These are phyloP conservation scores for Fusarium algeriense DNA, from an alignment of 2,329 filamentous ascomycete species.

Conservation along the genomic window DNA sequence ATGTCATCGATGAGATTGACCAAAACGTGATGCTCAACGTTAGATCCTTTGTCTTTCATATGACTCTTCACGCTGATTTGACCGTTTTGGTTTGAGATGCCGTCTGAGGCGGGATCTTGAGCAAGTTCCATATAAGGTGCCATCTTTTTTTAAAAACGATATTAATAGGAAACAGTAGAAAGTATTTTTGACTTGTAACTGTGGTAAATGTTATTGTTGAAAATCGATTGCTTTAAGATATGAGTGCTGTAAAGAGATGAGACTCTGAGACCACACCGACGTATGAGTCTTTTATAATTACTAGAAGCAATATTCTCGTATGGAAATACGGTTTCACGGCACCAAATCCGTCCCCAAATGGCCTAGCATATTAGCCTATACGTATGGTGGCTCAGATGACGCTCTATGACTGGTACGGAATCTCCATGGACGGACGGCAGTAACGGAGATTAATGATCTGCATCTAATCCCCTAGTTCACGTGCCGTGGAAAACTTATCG, in stretches of 20 bases:
- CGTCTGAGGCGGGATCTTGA: neutral
- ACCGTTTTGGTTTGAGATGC: accelerated
- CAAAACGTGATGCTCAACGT: neutral
- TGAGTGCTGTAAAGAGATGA: too few relatives aligned
- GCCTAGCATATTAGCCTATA: neutral
- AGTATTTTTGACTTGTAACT: too few relatives aligned
- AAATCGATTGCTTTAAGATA: neutral
- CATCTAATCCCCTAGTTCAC: neutral
- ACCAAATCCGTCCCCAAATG: too few relatives aligned
- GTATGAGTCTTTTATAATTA: neutral
- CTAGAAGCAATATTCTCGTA: neutral
- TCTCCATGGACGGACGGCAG: neutral
- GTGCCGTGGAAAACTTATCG: neutral
- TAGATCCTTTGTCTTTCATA: too few relatives aligned
- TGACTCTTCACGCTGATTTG: neutral
- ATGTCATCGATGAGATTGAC: neutral
- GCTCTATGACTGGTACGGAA: neutral
- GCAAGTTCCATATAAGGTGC: neutral
- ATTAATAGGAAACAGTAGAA: neutral
- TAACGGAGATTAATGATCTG: neutral
- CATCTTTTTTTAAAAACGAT: too few relatives aligned
- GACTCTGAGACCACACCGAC: too few relatives aligned
- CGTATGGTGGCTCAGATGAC: neutral
- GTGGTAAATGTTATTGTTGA: too few relatives aligned
- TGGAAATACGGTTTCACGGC: neutral